Evolutionary conservation across 306 rosid genomes (phyloP), one percentile per base, ranked within the genome.

Genomic region (Alnus glutinosa): DNA sequence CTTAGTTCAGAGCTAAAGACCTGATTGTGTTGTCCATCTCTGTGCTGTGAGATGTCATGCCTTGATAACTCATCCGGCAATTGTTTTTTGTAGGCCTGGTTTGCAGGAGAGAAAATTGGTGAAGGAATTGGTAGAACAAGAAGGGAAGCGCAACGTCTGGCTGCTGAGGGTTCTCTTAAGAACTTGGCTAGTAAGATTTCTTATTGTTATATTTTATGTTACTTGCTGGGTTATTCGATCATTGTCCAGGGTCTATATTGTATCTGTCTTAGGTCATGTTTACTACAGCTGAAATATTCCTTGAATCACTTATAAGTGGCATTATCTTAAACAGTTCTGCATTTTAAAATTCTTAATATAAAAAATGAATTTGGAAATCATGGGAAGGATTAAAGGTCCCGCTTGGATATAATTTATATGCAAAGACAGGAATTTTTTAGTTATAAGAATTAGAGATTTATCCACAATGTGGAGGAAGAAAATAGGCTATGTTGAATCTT

Each of bases 101-200:
- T 96, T 85, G 87, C 92, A 4, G 98, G 99, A 47, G 91, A 89
- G 78, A 96, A 91, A 90, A 68, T 90, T 79, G 98, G 99, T 69
- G 92, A 87, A 77, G 98, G 98, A 78, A 80, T 85, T 73, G 98
- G 97, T 62, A 88, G 87, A 87, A 91, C 97, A 47, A 93, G 98
- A 87, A 89, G 92, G 88, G 97, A 89, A 82, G 98, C 98, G 55
- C 98, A 91, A 68, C 86, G 82, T 36, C 92, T 77, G 83, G 97
- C 98, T 83, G 97, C 96, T 15, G 96, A 93, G 84, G 82, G 85
- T 76, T 91, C 98, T 81, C 90, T 96, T 47, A 93, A 88, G 86
- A 85, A 91, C 46, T 89, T 96, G 87, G 99, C 98, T 48, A 90
- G 99, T 96, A 88, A 63, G 88, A 49, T 78, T 19, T 79, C 75